Base-by-base conservation (phyloP, 108 stramenopile species). In the Skeletonema grethae region DNA sequence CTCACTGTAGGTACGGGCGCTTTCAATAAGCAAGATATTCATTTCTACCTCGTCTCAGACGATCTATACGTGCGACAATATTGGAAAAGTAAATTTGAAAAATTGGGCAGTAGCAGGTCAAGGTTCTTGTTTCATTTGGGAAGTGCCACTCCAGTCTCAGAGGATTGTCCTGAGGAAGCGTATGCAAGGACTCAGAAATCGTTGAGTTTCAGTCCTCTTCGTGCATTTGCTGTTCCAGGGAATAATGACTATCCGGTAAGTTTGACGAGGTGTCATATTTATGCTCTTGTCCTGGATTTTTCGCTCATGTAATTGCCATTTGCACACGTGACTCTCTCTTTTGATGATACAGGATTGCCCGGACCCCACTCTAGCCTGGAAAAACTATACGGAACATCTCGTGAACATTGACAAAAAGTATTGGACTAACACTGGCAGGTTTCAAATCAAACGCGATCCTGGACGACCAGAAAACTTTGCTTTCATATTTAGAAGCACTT, bases 401-500 rank as follows among this genome's bases (percentile, higher is more conserved):
- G 41, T 61, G 57, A 39, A 39, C 15, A 20, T 78, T 20, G 22
- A 78, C 34, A 16, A 16, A 32, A 70, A 39, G 53, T 22, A 53
- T 48, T 78, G 77, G 77, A 9, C 38, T 3, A 30, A 0, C 12
- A 30, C 77, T 9, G 18, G 6, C 5, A 61, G 67, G 15, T 78
- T 72, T 34, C 28, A 45, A n/a, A 65, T 78, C 6, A 36, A 61
- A 20, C 58, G 77, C 4, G 65, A 78, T 39, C 30, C 28, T 3
- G 29, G 16, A 18, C 70, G 61, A 32, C 13, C 66, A 2, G 89
- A 87, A 64, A 88, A 90, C 35, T 90, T 82, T 73, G 77, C 84
- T 0, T 90, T 85, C 50, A 39, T 85, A 4, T 76, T 67, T 35
- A 73, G 69, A 28, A 29, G 75, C 9, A 69, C 87, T 2, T 39